Percentiles rank a stretch among this genome's conserved stretches.
These are phyloP conservation scores for Silene uniflora DNA, from an alignment of 148 eudicot species.

Conservation along the genomic window DNA sequence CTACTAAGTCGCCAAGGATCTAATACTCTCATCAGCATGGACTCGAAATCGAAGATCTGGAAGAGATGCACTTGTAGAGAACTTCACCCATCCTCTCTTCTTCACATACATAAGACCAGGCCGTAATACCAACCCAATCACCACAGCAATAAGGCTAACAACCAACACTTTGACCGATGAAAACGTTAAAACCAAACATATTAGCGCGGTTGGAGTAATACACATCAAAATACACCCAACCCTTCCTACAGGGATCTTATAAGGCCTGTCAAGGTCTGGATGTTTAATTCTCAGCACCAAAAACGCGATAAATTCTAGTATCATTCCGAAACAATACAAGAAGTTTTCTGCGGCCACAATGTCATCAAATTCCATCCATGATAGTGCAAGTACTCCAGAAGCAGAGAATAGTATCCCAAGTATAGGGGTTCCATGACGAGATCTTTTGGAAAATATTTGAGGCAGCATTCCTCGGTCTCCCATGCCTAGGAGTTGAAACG, in stretches of 20 bases:
- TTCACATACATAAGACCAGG: constrained; percentile 45
- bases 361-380: constrained; percentile 62
- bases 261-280: constrained; percentile 42
- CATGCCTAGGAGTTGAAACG: constrained; percentile 49
- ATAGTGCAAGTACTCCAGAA: constrained; percentile 51
- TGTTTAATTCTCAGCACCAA: constrained; percentile 32
- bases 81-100: constrained; percentile 44
- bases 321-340: constrained; percentile 63
- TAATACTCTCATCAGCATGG: constrained; percentile 22
- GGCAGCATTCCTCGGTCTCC: constrained; percentile 49
- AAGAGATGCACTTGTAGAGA: constrained; percentile 40
- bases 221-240: constrained; percentile 43
- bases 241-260: constrained; percentile 53
- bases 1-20: constrained; percentile 29
- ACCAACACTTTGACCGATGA: constrained; percentile 44
- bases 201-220: constrained; percentile 48
- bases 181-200: constrained; percentile 48
- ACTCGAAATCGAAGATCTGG: constrained; percentile 39
- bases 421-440: constrained; percentile 55
- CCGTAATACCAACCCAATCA: constrained; percentile 47
- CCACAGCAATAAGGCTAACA: constrained; percentile 47
- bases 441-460: constrained; percentile 37
- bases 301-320: constrained; percentile 52
- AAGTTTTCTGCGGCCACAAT: constrained; percentile 61
- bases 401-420: constrained; percentile 57